Conservation (phyloP, 2,329 filamentous ascomycete species). For the Chaetomium strumarium region DNA sequence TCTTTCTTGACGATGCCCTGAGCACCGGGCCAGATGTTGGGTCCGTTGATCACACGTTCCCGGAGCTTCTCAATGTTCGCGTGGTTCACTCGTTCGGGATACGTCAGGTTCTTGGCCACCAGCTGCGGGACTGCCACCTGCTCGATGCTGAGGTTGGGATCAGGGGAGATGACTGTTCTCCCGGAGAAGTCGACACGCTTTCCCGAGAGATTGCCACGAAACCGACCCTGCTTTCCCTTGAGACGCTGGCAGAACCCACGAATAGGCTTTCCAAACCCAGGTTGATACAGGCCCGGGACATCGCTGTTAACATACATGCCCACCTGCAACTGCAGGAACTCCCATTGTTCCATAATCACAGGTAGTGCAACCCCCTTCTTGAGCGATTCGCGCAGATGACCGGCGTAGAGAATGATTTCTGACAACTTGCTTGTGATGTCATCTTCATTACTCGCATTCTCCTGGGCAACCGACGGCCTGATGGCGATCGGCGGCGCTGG, state of each 20-base stretch:
- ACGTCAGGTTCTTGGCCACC: slow-evolving; percentile 95
- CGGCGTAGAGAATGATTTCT: slow-evolving; percentile 90
- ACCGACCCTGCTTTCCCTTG: slow-evolving; percentile 96
- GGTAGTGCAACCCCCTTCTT: slow-evolving; percentile 77
- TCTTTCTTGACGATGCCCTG: slow-evolving; percentile 71
- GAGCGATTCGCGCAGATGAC: slow-evolving; percentile 75
- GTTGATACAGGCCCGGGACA: slow-evolving; percentile 84
- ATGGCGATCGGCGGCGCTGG: slow-evolving; percentile 93
- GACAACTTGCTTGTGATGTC: slow-evolving; percentile 96
- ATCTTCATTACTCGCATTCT: slow-evolving; percentile 89
- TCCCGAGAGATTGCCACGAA: slow-evolving; percentile 92
- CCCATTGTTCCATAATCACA: slow-evolving; percentile 97
- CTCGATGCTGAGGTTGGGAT: slow-evolving; percentile 89
- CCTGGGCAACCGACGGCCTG: slow-evolving; percentile 87
- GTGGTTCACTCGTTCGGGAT: slow-evolving; percentile 79
- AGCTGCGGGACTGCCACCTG: slow-evolving; percentile 86
- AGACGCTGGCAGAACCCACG: slow-evolving; percentile 91
- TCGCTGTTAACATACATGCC: slow-evolving; percentile 99
- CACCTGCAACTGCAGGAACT: slow-evolving; percentile 89
- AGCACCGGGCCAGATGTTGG: slow-evolving; percentile 77
- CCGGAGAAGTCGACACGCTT: slow-evolving; percentile 99
- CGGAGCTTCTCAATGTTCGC: slow-evolving; percentile 82
- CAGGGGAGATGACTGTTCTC: slow-evolving; percentile 93
- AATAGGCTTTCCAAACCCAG: slow-evolving; percentile 79
- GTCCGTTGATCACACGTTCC: slow-evolving; percentile 67